Evolutionary conservation across 2,329 filamentous ascomycete genomes (phyloP), one percentile per base, ranked within the genome.

Genomic region (Aspergillus eucalypticola): DNA sequence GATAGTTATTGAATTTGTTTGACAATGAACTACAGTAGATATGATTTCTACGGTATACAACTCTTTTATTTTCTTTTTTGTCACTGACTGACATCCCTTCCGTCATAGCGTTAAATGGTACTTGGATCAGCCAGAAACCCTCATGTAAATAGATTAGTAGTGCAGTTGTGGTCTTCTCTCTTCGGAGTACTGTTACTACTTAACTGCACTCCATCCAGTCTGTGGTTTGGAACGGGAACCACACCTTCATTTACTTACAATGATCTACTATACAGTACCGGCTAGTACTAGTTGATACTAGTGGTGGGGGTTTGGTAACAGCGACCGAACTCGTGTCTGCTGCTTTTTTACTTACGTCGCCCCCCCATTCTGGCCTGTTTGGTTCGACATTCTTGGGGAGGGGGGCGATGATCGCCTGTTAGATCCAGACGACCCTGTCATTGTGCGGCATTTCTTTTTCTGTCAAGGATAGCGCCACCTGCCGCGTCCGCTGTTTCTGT

Each of bases 271-370:
- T 56, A 61, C 58, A 60, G 56, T 64, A 62, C 41, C 29, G 54
- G 23, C 56, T 63, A 60, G 60, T 66, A 66, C 64, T 62, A 64
- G 62, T 57, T 60, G 23, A 60, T 64, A 64, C 62, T 63, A 64
- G 57, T 56, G 41, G 29, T 23, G 32, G 21, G 46, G 50, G 35
- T 11, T 29, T 29, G 32, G 32, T 13, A 35, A 35, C 32, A 35
- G 32, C 29, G 44, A 59, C 23, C 49, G 44, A 55, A 62, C 63
- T 64, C 59, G 54, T 64, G 61, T 65, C 63, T 42, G 56, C 56
- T 56, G 41, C 10, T 44, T 13, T 15, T 35, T 23, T 44, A 44
- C 41, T 55, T 56, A 49, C 54, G 41, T 48, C 52, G 61, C 50
- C 57, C 59, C 54, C 32, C 32, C 41, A 49, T 56, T 64, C 54